These are phyloP conservation scores for Daldinia concentrica DNA, from an alignment of 495 filamentous ascomycete genomes.

Conservation along the genomic window DNA sequence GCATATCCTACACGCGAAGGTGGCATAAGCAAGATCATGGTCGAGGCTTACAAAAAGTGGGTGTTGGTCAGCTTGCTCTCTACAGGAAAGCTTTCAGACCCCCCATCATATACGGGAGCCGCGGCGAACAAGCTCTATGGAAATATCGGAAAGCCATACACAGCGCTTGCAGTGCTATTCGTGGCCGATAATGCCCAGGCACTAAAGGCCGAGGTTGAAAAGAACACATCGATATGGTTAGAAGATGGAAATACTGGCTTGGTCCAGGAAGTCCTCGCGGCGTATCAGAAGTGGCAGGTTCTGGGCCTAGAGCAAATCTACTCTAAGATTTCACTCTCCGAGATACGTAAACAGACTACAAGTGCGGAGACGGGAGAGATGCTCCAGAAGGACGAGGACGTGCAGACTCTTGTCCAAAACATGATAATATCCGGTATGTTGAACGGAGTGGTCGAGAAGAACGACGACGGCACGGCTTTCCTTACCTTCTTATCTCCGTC, in stretches of 20 bases:
- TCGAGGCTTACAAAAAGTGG: constrained; percentile 95
- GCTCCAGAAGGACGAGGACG: constrained; percentile 61
- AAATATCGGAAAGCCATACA: constrained; percentile 73
- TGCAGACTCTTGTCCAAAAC: constrained; percentile 57
- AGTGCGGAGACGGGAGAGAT: constrained; percentile 58
- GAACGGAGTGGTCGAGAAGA: constrained; percentile 60
- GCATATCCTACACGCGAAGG: constrained; percentile 67
- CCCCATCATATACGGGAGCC: constrained; percentile 49
- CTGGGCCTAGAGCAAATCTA: constrained; percentile 56
- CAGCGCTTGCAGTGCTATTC: constrained; percentile 73
- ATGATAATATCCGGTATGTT: constrained; percentile 68
- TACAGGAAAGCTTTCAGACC: constrained; percentile 68
- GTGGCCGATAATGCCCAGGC: constrained; percentile 63
- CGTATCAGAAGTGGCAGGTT: constrained; percentile 62
- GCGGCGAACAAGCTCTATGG: constrained; percentile 66
- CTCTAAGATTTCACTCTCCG: constrained; percentile 61
- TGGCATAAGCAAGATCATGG: constrained; percentile 76
- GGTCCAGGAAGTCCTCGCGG: constrained; percentile 56
- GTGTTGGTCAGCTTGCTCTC: constrained; percentile 78
- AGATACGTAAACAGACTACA: constrained; percentile 58
- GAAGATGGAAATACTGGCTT: constrained; percentile 62
- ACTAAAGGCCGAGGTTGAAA: constrained; percentile 67
- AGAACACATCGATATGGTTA: constrained; percentile 60
- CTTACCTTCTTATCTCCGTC: constrained; percentile 50
- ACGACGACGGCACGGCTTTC: constrained; percentile 52